A percentile compares a stretch with the other conserved stretches of the same genome.
Conservation (phyloP, 2,329 filamentous ascomycete genomes). For the Microsporum ferrugineum region DNA sequence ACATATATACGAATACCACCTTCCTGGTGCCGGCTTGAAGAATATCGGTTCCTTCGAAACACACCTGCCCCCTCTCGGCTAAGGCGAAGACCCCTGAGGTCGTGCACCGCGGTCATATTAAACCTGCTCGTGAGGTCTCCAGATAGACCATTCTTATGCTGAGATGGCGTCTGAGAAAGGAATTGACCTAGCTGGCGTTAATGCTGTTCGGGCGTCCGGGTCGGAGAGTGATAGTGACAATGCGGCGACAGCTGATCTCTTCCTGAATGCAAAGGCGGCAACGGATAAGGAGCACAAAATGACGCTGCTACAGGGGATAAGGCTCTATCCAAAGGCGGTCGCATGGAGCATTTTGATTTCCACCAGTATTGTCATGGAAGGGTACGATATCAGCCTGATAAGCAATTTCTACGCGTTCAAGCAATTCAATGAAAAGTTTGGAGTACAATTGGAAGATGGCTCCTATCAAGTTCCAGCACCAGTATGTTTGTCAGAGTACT, state of each 20-base stretch:
- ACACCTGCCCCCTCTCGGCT: neutral
- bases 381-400: conserved; percentile 70
- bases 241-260: conserved; percentile 21
- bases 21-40: neutral
- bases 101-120: neutral
- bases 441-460: conserved; percentile 23
- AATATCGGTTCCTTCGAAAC: neutral
- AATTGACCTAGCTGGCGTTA: neutral
- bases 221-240: neutral
- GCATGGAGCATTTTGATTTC: conserved; percentile 74
- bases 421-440: conserved; percentile 34
- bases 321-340: conserved; percentile 76
- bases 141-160: neutral
- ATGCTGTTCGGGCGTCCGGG: neutral
- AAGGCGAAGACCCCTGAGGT: neutral
- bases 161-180: neutral
- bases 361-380: conserved; percentile 88
- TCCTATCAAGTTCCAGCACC: conserved; percentile 30
- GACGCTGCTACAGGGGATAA: conserved; percentile 64
- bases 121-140: neutral
- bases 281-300: conserved; percentile 48
- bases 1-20: neutral
- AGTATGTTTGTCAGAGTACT: conserved; percentile 20
- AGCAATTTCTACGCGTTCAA: conserved; percentile 60
- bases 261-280: conserved; percentile 33